phyloP scores from a whole-genome alignment of 805 yeast species.

The Kluyveromyces aestuarii region DNA sequence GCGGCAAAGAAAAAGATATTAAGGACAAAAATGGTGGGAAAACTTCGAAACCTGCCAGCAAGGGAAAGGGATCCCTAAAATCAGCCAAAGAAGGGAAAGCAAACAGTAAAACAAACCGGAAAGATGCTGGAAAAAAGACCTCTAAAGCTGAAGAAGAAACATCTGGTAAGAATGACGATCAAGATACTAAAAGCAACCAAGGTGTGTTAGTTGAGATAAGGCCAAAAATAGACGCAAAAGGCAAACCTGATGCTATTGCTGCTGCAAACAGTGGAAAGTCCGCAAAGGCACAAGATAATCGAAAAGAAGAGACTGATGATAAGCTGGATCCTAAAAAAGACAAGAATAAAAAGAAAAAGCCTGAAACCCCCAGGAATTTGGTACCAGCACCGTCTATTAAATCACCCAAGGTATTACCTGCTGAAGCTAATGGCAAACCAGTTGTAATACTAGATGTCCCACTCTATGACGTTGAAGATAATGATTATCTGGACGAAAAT shows the following conservation, averaged over 20 bases:
- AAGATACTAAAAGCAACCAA: not conserved
- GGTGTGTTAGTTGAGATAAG: not conserved
- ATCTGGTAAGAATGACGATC: not conserved
- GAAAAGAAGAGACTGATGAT: constrained; percentile 9
- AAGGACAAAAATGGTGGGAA: not conserved
- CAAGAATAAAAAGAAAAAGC: constrained; percentile 5
- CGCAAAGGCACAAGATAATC: not conserved
- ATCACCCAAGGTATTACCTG: constrained; percentile 17
- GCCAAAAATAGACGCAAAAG: not conserved
- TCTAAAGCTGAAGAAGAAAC: not conserved
- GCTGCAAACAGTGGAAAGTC: constrained; percentile 6
- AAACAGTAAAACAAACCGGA: not conserved
- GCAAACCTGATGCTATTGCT: not conserved
- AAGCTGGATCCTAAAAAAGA: constrained; percentile 4
- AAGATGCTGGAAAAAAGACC: constrained; percentile 1
- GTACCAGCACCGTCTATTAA: constrained; percentile 16
- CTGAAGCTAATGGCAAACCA: constrained; percentile 13
- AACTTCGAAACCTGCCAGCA: constrained; percentile 1
- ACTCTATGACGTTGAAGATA: constrained; percentile 15
- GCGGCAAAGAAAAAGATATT: not conserved
- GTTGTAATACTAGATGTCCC: constrained; percentile 24
- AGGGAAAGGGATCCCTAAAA: not conserved
- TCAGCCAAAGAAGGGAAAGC: not conserved
- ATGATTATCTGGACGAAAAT: constrained; percentile 28
- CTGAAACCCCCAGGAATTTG: constrained; percentile 16